Evolutionary conservation across 2,329 filamentous ascomycete species (phyloP).

Genomic region (Nannizziopsis barbatae): DNA sequence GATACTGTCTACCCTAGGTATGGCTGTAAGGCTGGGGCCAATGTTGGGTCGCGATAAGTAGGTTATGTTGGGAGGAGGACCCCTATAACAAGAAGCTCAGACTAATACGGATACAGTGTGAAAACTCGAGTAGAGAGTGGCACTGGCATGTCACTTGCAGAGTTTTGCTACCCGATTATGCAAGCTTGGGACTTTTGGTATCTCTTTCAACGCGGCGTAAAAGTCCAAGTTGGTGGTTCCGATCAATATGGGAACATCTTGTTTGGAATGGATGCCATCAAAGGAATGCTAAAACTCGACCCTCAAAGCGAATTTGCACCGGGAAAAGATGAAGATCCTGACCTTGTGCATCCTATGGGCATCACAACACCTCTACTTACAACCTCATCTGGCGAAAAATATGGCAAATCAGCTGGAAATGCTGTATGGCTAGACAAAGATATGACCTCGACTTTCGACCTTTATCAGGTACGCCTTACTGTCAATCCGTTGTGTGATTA

Average conservation of each 20-base stretch:
- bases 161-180: constrained; percentile 85
- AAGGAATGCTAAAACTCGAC: constrained; percentile 54
- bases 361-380: constrained; percentile 87
- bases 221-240: constrained; percentile 85
- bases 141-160: constrained; percentile 86
- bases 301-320: constrained; percentile 22
- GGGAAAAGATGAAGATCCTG: constrained; percentile 16
- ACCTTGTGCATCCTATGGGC: constrained; percentile 53
- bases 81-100: neutral
- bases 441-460: constrained; percentile 69
- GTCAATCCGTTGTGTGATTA: neutral
- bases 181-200: constrained; percentile 97
- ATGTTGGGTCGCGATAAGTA: constrained; percentile 84
- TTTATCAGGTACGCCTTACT: constrained; percentile 52
- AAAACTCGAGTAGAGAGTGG: constrained; percentile 73
- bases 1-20: constrained; percentile 62
- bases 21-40: constrained; percentile 63
- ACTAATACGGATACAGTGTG: constrained; percentile 41
- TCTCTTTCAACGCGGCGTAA: constrained; percentile 59
- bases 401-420: constrained; percentile 90
- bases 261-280: constrained; percentile 75
- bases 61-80: constrained; percentile 30
- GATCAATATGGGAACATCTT: constrained; percentile 97
- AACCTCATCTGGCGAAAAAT: constrained; percentile 73
- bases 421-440: constrained; percentile 81